Evolutionary conservation across 2,329 filamentous ascomycete genomes (phyloP).

Genomic region (Scortechinia acanthostroma): DNA sequence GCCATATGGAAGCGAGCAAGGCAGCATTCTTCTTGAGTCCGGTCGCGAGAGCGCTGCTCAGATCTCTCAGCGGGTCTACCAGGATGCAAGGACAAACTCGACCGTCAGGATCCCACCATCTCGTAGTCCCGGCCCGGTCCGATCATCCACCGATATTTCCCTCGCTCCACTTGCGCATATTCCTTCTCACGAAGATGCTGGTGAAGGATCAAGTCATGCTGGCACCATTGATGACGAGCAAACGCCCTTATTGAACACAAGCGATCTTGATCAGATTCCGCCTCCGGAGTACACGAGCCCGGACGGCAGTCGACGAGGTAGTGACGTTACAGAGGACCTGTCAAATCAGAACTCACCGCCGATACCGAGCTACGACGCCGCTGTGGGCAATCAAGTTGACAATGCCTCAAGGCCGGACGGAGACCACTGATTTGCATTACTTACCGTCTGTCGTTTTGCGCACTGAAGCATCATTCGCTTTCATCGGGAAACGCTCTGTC

Average conservation of each 20-base stretch:
- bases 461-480: no score
- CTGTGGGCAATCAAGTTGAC: constrained; percentile 40
- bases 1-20: constrained; percentile 93
- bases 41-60: constrained; percentile 47
- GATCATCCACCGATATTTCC: constrained; percentile 92
- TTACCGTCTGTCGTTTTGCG: no score
- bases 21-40: constrained; percentile 86
- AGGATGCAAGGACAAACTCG: constrained; percentile 71
- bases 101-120: constrained; percentile 71
- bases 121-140: constrained; percentile 78
- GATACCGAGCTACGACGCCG: constrained; percentile 78
- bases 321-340: constrained; percentile 41
- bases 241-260: constrained; percentile 8
- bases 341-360: no score
- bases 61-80: constrained; percentile 33
- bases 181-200: constrained; percentile 37
- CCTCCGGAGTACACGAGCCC: constrained; percentile 70
- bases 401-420: no score
- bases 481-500: no score
- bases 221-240: constrained; percentile 18
- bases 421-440: no score
- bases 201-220: constrained; percentile 61
- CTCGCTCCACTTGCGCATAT: constrained; percentile 73
- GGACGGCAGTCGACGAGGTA: constrained; percentile 35
- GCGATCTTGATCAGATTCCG: constrained; percentile 33